Conservation (phyloP, 352 stramenopile genomes). For the Phytopythium delawarense region DNA sequence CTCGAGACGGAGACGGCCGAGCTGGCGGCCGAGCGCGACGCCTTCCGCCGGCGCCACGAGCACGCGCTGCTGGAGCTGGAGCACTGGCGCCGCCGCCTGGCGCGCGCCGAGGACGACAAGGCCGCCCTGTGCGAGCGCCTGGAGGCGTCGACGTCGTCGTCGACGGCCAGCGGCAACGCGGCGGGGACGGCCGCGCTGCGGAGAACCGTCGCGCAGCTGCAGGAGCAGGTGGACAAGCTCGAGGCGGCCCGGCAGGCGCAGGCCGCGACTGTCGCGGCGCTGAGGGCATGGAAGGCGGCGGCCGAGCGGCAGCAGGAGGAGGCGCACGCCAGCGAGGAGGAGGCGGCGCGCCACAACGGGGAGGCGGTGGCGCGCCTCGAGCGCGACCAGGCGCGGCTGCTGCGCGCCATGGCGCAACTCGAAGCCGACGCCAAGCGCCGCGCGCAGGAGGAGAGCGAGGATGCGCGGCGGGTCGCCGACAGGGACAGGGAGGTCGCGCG, state of each 20-base stretch:
- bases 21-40: slow-evolving; percentile 53
- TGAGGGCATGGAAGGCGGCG: slow-evolving; percentile 47
- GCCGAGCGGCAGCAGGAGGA: slow-evolving; percentile 40
- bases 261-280: slow-evolving; percentile 27
- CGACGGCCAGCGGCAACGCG: slow-evolving; percentile 26
- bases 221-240: slow-evolving; percentile 29
- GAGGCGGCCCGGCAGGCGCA: slow-evolving; percentile 31
- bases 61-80: slow-evolving; percentile 58
- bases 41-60: slow-evolving; percentile 55
- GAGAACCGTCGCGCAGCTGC: slow-evolving; percentile 32
- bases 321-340: slow-evolving; percentile 25
- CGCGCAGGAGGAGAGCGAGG: slow-evolving; percentile 15
- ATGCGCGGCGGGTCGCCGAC: slow-evolving; percentile 23
- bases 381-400: slow-evolving; percentile 23
- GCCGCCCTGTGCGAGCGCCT: slow-evolving; percentile 46
- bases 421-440: slow-evolving; percentile 23
- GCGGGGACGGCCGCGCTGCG: slow-evolving; percentile 25
- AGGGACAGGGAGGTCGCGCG: slow-evolving; percentile 31
- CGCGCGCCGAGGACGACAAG: slow-evolving; percentile 63
- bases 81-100: slow-evolving; percentile 65
- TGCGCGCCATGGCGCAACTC: slow-evolving; percentile 20
- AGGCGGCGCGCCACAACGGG: slow-evolving; percentile 37
- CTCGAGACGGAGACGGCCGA: slow-evolving; percentile 61
- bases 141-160: slow-evolving; percentile 15
- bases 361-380: slow-evolving; percentile 43